Evolutionary conservation across 345 rosid genomes (phyloP).

Genomic region (Streptanthus diversifolius): DNA sequence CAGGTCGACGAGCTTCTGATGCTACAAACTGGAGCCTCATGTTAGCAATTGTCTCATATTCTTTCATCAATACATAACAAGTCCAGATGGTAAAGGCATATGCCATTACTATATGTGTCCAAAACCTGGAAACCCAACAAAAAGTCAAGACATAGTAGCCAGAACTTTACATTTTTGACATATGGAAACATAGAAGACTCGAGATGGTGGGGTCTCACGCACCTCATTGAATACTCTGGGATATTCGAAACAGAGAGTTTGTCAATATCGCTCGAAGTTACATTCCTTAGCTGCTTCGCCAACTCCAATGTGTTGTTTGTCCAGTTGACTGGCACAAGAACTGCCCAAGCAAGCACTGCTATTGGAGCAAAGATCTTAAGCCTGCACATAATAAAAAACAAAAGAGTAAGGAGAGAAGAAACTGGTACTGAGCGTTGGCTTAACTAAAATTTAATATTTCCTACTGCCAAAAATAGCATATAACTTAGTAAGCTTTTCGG

Average conservation of each 20-base stretch:
- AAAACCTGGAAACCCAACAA: conserved; percentile 55
- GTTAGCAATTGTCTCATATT: conserved; percentile 68
- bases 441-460: neutral
- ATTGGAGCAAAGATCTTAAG: conserved; percentile 87
- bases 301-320: conserved; percentile 54
- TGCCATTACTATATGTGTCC: conserved; percentile 84
- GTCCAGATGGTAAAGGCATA: conserved; percentile 94
- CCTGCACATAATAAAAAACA: conserved; percentile 36
- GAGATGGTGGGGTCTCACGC: neutral
- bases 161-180: neutral
- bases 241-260: conserved; percentile 86
- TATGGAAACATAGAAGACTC: neutral
- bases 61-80: conserved; percentile 71
- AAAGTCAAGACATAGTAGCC: neutral
- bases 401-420: neutral
- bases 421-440: neutral
- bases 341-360: conserved; percentile 69
- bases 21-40: conserved; percentile 91
- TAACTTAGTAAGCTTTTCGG: neutral
- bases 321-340: conserved; percentile 79
- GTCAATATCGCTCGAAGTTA: conserved; percentile 84
- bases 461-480: neutral
- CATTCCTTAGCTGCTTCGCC: conserved; percentile 40
- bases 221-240: conserved; percentile 70
- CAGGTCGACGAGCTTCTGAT: conserved; percentile 75